Evolutionary conservation across 2,329 filamentous ascomycete genomes (phyloP).

Genomic region (Stemphylium vesicarium): DNA sequence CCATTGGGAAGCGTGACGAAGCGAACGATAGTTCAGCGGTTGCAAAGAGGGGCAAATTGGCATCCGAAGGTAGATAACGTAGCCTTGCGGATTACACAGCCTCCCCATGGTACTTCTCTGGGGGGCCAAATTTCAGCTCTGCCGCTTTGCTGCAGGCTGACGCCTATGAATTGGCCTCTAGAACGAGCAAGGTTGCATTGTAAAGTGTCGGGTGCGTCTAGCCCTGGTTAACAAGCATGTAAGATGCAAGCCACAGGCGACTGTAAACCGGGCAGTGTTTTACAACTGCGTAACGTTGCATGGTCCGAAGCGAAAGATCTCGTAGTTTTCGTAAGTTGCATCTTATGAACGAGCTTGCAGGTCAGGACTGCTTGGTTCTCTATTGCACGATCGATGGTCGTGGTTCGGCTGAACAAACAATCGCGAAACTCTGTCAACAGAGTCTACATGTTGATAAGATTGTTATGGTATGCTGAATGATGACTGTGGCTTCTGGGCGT

Average conservation of each 20-base stretch:
- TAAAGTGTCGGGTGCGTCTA: neutral
- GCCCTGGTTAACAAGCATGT: neutral
- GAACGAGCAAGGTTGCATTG: neutral
- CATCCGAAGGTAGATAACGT: neutral
- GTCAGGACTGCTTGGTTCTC: neutral
- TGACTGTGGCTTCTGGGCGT: no score
- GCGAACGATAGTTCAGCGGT: slow-evolving; percentile 2
- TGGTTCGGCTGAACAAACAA: no score
- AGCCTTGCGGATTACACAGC: slow-evolving; percentile 14
- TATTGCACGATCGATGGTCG: neutral
- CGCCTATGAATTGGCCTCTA: neutral
- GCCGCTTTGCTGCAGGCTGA: slow-evolving; percentile 4
- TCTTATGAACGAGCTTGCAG: neutral
- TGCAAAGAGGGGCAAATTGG: neutral
- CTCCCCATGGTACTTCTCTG: neutral
- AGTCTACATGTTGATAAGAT: no score
- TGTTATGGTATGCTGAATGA: no score
- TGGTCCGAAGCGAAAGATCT: neutral
- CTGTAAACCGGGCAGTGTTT: neutral
- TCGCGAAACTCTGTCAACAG: no score
- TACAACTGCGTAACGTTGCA: neutral
- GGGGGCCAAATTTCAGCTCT: slow-evolving; percentile 7
- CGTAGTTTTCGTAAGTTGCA: neutral
- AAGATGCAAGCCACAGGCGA: neutral
- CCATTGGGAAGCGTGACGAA: slow-evolving; percentile 6